These are phyloP conservation scores for Tripterygium wilfordii DNA, from an alignment of 177 flowering plant species.

Conservation along the genomic window DNA sequence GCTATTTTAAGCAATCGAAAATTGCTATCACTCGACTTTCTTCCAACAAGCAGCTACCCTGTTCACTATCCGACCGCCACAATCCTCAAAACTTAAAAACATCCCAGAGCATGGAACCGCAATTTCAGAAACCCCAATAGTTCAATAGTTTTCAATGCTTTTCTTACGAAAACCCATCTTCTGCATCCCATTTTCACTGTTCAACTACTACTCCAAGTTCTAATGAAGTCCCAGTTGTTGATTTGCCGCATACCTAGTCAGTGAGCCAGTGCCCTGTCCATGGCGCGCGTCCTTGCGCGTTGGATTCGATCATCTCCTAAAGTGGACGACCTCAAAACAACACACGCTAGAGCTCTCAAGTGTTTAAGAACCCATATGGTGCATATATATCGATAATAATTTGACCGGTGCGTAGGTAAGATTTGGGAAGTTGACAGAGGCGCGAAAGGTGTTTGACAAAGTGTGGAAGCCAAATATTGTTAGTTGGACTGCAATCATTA, in stretches of 20 bases:
- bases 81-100: background rate
- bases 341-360: slow-evolving; percentile 45
- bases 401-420: slow-evolving; percentile 49
- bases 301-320: slow-evolving; percentile 45
- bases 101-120: background rate
- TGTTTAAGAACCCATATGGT: slow-evolving; percentile 11
- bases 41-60: slow-evolving; percentile 3
- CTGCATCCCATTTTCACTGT: slow-evolving; percentile 4
- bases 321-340: slow-evolving; percentile 31
- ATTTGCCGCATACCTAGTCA: slow-evolving; percentile 5
- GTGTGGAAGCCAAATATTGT: slow-evolving; percentile 59
- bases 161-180: slow-evolving; percentile 1
- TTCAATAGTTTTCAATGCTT: slow-evolving; percentile 2
- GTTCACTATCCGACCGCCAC: slow-evolving; percentile 1
- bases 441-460: slow-evolving; percentile 71
- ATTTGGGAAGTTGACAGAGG: slow-evolving; percentile 40
- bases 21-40: too few species aligned
- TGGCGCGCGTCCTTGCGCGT: slow-evolving; percentile 21
- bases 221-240: slow-evolving; percentile 18
- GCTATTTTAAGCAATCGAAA: too few species aligned
- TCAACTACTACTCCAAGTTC: background rate
- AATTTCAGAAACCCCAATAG: background rate
- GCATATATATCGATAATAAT: slow-evolving; percentile 48
- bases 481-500: slow-evolving; percentile 79
- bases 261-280: slow-evolving; percentile 13